These are phyloP conservation scores for Coccomyxa sp. DNA, from an alignment of 139 green algal species.

Conservation along the genomic window DNA sequence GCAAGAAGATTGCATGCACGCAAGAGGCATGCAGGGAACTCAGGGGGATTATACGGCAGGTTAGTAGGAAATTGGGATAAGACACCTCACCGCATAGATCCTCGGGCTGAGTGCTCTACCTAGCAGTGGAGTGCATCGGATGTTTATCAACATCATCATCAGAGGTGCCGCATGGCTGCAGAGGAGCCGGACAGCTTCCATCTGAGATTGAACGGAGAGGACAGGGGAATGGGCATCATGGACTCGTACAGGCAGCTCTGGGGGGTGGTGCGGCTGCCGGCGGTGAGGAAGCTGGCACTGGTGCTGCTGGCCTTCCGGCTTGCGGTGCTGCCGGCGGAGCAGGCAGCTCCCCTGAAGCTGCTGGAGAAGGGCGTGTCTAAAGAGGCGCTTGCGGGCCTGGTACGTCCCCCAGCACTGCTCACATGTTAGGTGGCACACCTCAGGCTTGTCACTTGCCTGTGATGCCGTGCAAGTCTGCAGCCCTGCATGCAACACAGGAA, in stretches of 20 bases:
- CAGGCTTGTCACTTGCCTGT: too few relatives aligned
- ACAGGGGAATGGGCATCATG: not conserved
- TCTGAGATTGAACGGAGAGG: not conserved
- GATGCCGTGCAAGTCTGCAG: too few relatives aligned
- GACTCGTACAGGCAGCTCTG: slow-evolving; percentile 48
- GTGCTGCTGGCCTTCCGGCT: slow-evolving; percentile 71
- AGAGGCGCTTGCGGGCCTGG: slow-evolving; percentile 70
- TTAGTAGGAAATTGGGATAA: too few relatives aligned
- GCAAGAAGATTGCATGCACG: too few relatives aligned
- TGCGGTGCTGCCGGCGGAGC: slow-evolving; percentile 53
- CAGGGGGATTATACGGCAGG: too few relatives aligned
- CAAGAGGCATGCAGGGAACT: too few relatives aligned
- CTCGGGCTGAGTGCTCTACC: too few relatives aligned
- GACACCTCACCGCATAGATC: too few relatives aligned
- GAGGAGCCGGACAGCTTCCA: not conserved
- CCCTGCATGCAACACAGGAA: too few relatives aligned
- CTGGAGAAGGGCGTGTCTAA: slow-evolving; percentile 85
- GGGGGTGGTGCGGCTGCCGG: slow-evolving; percentile 57
- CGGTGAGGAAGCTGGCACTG: slow-evolving; percentile 54
- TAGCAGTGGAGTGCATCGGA: too few relatives aligned
- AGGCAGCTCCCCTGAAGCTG: slow-evolving; percentile 77
- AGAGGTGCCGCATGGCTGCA: not conserved
- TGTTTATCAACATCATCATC: not conserved
- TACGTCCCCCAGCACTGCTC: not conserved
- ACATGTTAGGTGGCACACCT: too few relatives aligned